A percentile compares a stretch with the other conserved stretches of the same genome.
These are phyloP conservation scores for Cystobasidium sp. DNA, from an alignment of 1,284 basidiomycete species.

Conservation along the genomic window DNA sequence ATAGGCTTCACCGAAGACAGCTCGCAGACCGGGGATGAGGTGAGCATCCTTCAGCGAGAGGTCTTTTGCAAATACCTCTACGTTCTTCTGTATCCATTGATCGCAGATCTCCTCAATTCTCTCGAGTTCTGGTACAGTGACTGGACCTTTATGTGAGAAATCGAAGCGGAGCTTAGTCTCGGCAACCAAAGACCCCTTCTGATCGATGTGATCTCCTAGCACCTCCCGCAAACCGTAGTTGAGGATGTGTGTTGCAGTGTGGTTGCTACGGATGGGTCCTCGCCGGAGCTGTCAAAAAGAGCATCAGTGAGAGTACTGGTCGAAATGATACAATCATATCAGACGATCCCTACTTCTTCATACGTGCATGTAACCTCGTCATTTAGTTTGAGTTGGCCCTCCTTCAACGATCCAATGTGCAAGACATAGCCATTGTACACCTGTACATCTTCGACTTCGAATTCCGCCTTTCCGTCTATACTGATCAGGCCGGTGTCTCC, in stretches of 20 bases:
- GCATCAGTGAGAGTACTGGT: too few species aligned
- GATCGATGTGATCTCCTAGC: slow-evolving; percentile 95
- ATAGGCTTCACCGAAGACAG: slow-evolving; percentile 97
- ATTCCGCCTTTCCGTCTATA: slow-evolving; percentile 88
- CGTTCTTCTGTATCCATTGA: slow-evolving; percentile 88
- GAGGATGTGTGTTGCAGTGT: slow-evolving; percentile 97
- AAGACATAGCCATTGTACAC: slow-evolving; percentile 82
- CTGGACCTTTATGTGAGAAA: slow-evolving; percentile 92
- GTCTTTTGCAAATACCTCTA: slow-evolving; percentile 86
- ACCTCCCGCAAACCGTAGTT: slow-evolving; percentile 91
- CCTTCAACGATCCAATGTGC: slow-evolving; percentile 75
- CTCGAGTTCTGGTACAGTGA: slow-evolving; percentile 71
- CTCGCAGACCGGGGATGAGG: slow-evolving; percentile 88
- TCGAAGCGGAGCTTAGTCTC: slow-evolving; percentile 96
- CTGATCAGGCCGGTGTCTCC: slow-evolving; percentile 93
- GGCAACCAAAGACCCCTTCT: slow-evolving; percentile 96
- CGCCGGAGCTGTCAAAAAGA: too few species aligned
- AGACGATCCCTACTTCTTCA: slow-evolving; percentile 65
- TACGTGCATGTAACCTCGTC: slow-evolving; percentile 74
- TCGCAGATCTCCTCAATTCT: slow-evolving; percentile 83
- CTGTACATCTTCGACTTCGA: slow-evolving; percentile 92
- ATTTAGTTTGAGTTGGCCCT: slow-evolving; percentile 73
- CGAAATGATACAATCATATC: too few species aligned
- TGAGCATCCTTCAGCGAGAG: slow-evolving; percentile 78
- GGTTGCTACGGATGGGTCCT: slow-evolving; percentile 95